Evolutionary conservation across 371 early-diverging fungal species (phyloP), one percentile per base, ranked within the genome.

Genomic region (Mortierella sp.): DNA sequence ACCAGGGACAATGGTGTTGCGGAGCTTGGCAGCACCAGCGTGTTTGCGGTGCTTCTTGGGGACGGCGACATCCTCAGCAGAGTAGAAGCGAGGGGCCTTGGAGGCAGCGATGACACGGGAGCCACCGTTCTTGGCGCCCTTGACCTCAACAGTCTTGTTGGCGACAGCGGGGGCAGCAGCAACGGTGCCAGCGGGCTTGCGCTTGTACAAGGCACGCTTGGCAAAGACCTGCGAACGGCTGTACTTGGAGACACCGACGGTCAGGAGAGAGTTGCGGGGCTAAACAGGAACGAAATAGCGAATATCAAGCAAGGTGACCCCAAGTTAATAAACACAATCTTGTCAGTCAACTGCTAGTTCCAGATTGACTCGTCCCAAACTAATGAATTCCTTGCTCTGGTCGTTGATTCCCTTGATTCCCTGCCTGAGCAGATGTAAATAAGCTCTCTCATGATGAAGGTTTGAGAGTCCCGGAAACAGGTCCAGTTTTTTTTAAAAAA

Each of bases 1-100:
- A 80, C 99, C 98, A 77, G 99, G 97, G 75, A 95, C 96, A 89
- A 99, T 97, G 86, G 94, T 85, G 73, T 88, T 76, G 86, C 98
- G 96, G 78, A 98, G 93, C 83, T 87, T 87, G 73, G 93, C 87
- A 70, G 90, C 81, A 75, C 88, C 87, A 86, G 89, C 86, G 84
- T 93, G 81, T 94, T 98, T 97, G 90, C 96, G 94, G 74, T 88
- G 84, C 72, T 84, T 84, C 91, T 94, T 95, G 88, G 95, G 93
- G 75, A 85, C 75, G 57, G 92, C 87, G 73, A 90, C 92, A 84
- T 96, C 96, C 83, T 94, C 95, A 78, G 96, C 96, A 62, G 96
- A 91, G 90, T 95, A 94, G 92, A 93, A 95, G 79, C 92, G 89
- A 83, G 92, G 83, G 69, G 93, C 90, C 90, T 93, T 94, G 78